Evolutionary conservation across 2,329 filamentous ascomycete genomes (phyloP).

Genomic region (Aureobasidium sp.): DNA sequence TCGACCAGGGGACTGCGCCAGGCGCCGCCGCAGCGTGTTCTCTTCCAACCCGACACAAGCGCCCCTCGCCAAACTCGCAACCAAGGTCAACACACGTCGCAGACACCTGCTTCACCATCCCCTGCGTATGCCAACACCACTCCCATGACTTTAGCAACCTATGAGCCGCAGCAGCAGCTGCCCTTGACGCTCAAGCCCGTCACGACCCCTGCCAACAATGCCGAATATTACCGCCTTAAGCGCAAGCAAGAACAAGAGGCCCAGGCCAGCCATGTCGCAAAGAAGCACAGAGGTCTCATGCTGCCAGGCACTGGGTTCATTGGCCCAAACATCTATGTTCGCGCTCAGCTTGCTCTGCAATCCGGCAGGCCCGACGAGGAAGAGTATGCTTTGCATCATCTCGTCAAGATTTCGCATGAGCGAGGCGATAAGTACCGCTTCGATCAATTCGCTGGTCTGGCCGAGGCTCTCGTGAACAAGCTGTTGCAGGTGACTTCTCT

Average conservation of each 20-base stretch:
- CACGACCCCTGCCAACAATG: conserved; percentile 66
- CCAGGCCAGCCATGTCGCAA: conserved; percentile 37
- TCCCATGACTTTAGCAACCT: conserved; percentile 54
- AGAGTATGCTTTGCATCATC: conserved; percentile 84
- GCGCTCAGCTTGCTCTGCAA: conserved; percentile 75
- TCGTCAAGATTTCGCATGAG: conserved; percentile 93
- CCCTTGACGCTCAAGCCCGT: conserved; percentile 65
- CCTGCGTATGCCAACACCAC: conserved; percentile 35
- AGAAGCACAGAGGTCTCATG: conserved; percentile 48
- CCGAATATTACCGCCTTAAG: conserved; percentile 57
- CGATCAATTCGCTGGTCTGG: conserved; percentile 80
- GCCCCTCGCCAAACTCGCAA: conserved; percentile 54
- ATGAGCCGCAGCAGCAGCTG: conserved; percentile 59
- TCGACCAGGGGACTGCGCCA: conserved; percentile 52
- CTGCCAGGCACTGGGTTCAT: conserved; percentile 54
- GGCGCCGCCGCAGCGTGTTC: conserved; percentile 74
- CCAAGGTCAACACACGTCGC: conserved; percentile 33
- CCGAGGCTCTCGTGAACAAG: conserved; percentile 81
- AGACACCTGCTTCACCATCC: conserved; percentile 35
- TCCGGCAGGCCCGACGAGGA: conserved; percentile 75
- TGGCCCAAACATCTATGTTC: conserved; percentile 87
- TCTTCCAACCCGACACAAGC: conserved; percentile 75
- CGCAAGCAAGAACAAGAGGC: conserved; percentile 40
- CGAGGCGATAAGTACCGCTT: conserved; percentile 94
- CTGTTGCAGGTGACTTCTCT: conserved; percentile 69